Conservation (phyloP, 2,329 filamentous ascomycete species). For the Xylaria sp. region DNA sequence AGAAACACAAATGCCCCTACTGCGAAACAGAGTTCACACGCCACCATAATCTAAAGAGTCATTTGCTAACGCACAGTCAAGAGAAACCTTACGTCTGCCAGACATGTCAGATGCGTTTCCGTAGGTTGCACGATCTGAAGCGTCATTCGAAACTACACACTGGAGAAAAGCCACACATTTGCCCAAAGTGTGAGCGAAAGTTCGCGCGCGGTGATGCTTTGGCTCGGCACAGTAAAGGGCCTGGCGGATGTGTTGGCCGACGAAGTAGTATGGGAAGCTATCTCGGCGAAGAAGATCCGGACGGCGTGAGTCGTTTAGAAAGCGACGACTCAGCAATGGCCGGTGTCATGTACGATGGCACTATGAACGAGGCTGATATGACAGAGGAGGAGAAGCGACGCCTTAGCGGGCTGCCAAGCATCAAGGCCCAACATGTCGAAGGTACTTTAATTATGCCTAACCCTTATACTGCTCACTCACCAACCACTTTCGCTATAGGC, state of each 20-base stretch:
- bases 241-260: conserved; percentile 92
- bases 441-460: conserved; percentile 60
- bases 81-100: conserved; percentile 97
- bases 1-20: conserved; percentile 96
- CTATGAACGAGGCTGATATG: conserved; percentile 69
- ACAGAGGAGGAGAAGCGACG: conserved; percentile 69
- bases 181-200: conserved; percentile 91
- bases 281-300: conserved; percentile 79
- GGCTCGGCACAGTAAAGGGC: conserved; percentile 93
- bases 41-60: conserved; percentile 97
- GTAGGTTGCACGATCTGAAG: conserved; percentile 93
- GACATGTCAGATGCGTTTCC: conserved; percentile 92
- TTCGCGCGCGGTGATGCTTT: conserved; percentile 96
- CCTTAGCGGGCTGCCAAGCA: conserved; percentile 78
- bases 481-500: conserved; percentile 79
- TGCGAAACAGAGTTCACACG: conserved; percentile 97
- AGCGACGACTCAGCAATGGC: conserved; percentile 68
- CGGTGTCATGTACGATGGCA: conserved; percentile 65
- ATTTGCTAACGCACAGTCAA: conserved; percentile 96
- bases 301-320: conserved; percentile 60
- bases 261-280: conserved; percentile 87
- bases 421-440: conserved; percentile 77
- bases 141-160: conserved; percentile 97
- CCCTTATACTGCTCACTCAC: conserved; percentile 69
- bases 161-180: conserved; percentile 94